Base-by-base conservation (phyloP, 208 protist species). In the Porcisia hertigi region DNA sequence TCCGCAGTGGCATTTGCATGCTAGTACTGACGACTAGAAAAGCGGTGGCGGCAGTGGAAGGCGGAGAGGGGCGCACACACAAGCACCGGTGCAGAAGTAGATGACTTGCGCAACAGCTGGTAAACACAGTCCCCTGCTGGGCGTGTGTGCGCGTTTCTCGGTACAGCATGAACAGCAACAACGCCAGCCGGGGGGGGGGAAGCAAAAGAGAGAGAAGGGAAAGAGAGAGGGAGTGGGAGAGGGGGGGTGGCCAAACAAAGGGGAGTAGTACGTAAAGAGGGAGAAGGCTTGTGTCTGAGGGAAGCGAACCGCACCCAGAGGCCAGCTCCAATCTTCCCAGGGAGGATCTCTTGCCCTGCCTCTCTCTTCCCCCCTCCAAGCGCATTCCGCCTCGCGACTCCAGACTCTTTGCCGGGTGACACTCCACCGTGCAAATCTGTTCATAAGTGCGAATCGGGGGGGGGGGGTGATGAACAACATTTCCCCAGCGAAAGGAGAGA, bases 1-100 rank as follows among this genome's bases (percentile, higher is more conserved):
- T 30, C 25, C 20, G 39, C 41, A 67, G 71, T 70, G 73, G 63
- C 49, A 58, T 52, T 41, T 23, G 36, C 36, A 34, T 66, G 39
- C 18, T 6, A 36, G 57, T 7, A 60, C 12, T n/a, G 52, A 71
- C 47, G 36, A 34, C 57, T 14, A 69, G 23, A 25, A 55, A 47
- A 25, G 49, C 2, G 53, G 23, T 25, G 59, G 39, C 11, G 25
- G 6, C 43, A 45, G 11, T 49, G 55, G 18, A 62, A 23, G 3
- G 53, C 5, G 47, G 30, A 23, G 34, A 20, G 30, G 4, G 57
- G n/a, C 36, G 30, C 45, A 9, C 57, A 36, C 57, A 20, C 20
- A 3, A 16, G 39, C 18, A 66, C 39, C 7, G 39, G 11, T 16
- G 39, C 16, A 45, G 39, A 6, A 41, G 9, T 25, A 66, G 60